phyloP scores from a whole-genome alignment of 352 stramenopile genomes.

The Plasmopara muralis region DNA sequence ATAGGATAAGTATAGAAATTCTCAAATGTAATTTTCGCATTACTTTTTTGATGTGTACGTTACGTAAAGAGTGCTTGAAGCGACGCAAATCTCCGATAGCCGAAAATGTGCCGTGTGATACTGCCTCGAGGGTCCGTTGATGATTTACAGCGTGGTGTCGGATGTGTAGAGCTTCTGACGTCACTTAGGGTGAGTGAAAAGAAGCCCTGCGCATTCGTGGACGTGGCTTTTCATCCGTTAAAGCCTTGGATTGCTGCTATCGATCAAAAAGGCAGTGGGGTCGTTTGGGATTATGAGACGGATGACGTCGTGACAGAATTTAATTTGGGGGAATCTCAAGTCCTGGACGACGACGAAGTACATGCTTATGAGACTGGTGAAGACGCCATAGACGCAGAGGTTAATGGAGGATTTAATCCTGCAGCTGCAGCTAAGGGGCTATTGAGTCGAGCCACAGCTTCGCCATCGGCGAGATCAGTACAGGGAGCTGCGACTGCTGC shows the following conservation, averaged over 20 bases:
- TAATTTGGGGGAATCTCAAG: conserved; percentile 47
- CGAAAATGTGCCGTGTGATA: conserved; percentile 9
- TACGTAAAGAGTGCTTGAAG: conserved; percentile 20
- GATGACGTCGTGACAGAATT: conserved; percentile 57
- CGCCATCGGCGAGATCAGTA: conserved; percentile 30
- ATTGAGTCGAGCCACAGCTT: conserved; percentile 33
- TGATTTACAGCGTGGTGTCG: conserved; percentile 43
- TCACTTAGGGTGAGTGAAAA: conserved; percentile 66
- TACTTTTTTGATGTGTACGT: conserved; percentile 1
- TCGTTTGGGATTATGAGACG: conserved; percentile 75
- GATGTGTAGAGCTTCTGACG: conserved; percentile 49
- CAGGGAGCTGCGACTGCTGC: conserved; percentile 17
- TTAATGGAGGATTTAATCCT: neutral
- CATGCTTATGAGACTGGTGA: conserved; percentile 10
- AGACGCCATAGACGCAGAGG: conserved; percentile 8
- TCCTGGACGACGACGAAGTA: conserved; percentile 23
- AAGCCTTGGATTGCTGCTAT: conserved; percentile 63
- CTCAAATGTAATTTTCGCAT: too few relatives aligned
- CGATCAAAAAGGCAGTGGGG: conserved; percentile 47
- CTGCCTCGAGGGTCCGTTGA: conserved; percentile 48
- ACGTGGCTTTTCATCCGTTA: conserved; percentile 53
- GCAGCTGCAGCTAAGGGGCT: conserved; percentile 24
- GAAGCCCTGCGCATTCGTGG: conserved; percentile 58
- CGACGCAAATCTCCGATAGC: conserved; percentile 6
- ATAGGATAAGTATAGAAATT: too few relatives aligned